These are phyloP conservation scores for Castanea sativa DNA, from an alignment of 306 rosid species.

Conservation along the genomic window DNA sequence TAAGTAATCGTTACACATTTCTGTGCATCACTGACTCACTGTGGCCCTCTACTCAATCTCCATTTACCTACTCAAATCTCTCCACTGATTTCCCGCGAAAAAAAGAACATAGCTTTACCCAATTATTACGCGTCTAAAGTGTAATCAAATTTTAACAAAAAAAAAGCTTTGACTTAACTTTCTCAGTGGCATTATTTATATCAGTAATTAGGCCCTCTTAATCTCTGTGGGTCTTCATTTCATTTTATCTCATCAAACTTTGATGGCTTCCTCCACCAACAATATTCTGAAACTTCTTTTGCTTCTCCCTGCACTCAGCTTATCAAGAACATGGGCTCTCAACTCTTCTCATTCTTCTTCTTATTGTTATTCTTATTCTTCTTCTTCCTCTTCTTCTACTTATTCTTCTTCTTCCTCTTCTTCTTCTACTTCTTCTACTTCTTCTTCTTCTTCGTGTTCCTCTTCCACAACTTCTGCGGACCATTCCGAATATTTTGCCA, in stretches of 20 bases:
- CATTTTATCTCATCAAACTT: neutral
- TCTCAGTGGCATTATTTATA: neutral
- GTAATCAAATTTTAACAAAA: too few relatives aligned
- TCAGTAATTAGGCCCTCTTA: neutral
- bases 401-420: constrained; percentile 22
- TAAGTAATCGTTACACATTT: too few relatives aligned
- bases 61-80: neutral
- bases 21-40: too few relatives aligned
- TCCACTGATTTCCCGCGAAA: too few relatives aligned
- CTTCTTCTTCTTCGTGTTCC: too few relatives aligned
- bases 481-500: constrained; percentile 26
- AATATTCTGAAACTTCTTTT: constrained; percentile 25
- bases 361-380: neutral
- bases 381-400: constrained; percentile 31
- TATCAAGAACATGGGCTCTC: constrained; percentile 15
- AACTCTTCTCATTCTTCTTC: neutral
- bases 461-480: constrained; percentile 23
- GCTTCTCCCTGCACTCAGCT: constrained; percentile 30
- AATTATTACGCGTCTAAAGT: too few relatives aligned
- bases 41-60: neutral
- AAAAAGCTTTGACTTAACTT: too few relatives aligned
- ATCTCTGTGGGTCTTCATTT: neutral
- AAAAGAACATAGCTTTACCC: too few relatives aligned
- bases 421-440: neutral
- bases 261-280: constrained; percentile 47